Conservation (phyloP, 495 filamentous ascomycete species). For the Aspergillus funiculosus region DNA sequence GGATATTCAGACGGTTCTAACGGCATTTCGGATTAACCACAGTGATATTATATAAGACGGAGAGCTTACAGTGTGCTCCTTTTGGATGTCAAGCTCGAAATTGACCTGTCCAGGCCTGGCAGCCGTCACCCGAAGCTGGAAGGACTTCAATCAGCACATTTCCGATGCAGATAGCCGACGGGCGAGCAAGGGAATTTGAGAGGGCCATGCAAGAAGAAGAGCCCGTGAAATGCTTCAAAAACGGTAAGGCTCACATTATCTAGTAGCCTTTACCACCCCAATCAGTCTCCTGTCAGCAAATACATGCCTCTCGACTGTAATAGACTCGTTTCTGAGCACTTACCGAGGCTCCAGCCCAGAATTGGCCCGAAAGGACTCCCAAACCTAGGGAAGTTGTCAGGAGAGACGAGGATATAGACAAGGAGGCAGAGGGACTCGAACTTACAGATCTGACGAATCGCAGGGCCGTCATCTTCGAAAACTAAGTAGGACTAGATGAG, state of each 20-base stretch:
- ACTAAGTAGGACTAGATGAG: too few relatives aligned
- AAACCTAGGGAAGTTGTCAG: constrained; percentile 48
- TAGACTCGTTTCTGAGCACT: constrained; percentile 15
- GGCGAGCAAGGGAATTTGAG: neutral
- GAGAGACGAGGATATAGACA: neutral
- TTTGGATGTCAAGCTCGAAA: constrained; percentile 79
- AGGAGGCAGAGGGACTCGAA: neutral
- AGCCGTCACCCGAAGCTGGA: constrained; percentile 67
- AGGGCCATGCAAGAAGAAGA: neutral
- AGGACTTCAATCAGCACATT: constrained; percentile 9
- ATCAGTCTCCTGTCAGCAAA: neutral
- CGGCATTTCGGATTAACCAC: constrained; percentile 5
- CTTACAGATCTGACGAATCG: constrained; percentile 59
- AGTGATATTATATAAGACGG: neutral
- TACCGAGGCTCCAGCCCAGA: constrained; percentile 87
- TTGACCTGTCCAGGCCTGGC: constrained; percentile 74
- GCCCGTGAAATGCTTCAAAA: neutral
- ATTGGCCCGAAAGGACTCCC: constrained; percentile 74
- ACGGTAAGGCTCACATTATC: constrained; percentile 30
- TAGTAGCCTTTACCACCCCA: constrained; percentile 30
- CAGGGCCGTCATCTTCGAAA: constrained; percentile 48
- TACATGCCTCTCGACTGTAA: neutral
- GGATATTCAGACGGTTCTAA: constrained; percentile 81
- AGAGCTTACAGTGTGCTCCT: constrained; percentile 73
- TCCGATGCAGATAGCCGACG: neutral